Percentiles rank a stretch among this genome's conserved stretches.
Evolutionary conservation across 805 yeast species (phyloP).

Genomic region (Candida ortonii): DNA sequence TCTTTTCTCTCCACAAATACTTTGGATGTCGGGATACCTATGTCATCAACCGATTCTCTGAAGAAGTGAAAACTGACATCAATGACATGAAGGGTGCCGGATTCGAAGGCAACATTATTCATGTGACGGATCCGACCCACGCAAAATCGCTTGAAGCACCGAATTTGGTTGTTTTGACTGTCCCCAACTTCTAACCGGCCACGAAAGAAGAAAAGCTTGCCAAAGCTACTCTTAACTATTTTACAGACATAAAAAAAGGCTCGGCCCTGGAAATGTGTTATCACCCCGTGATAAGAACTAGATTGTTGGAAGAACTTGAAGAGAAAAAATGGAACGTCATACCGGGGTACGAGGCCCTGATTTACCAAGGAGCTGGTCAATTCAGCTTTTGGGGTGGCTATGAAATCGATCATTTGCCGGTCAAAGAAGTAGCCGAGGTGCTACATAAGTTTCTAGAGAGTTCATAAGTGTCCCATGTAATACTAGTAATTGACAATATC

Average conservation of each 20-base stretch:
- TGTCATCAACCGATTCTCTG: conserved; percentile 7
- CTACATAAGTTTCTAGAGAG: conserved; percentile 6
- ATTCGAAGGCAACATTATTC: conserved; percentile 10
- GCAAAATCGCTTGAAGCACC: conserved; percentile 6
- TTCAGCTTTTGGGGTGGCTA: conserved; percentile 11
- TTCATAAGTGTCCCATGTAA: too few relatives aligned
- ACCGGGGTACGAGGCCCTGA: conserved; percentile 14
- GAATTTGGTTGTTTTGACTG: conserved; percentile 8
- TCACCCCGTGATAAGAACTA: conserved; percentile 11
- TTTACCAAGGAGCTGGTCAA: conserved; percentile 15
- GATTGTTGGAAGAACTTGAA: conserved; percentile 10
- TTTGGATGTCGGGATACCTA: conserved; percentile 9
- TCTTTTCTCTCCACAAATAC: conserved; percentile 7
- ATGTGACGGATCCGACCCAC: conserved; percentile 8
- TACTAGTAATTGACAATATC: too few relatives aligned
- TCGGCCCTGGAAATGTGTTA: conserved; percentile 13
- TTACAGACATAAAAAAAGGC: conserved; percentile 6
- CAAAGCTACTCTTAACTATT: conserved; percentile 8
- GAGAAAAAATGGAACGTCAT: conserved; percentile 11
- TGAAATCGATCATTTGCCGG: conserved; percentile 6
- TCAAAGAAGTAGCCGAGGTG: conserved; percentile 3
- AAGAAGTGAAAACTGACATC: conserved; percentile 5
- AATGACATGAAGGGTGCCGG: conserved; percentile 9
- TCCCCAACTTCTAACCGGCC: conserved; percentile 9
- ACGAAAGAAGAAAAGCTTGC: conserved; percentile 10